Percentiles rank a stretch among this genome's conserved stretches.
Evolutionary conservation across 306 rosid species (phyloP).

Genomic region (Myrica gale): DNA sequence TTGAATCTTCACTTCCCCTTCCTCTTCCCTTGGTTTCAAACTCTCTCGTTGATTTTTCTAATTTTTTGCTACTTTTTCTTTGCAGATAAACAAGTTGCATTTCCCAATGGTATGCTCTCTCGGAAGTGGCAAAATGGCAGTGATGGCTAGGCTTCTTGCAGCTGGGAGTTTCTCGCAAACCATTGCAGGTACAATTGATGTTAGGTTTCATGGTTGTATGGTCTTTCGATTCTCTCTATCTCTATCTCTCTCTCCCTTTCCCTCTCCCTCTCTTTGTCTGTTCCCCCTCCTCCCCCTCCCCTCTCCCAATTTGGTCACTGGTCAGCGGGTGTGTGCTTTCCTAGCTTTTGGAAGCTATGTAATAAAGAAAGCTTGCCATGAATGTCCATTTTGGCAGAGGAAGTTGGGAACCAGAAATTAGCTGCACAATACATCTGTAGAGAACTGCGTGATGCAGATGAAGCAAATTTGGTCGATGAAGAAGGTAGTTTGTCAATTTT

Average conservation of each 20-base stretch:
- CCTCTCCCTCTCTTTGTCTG: not conserved
- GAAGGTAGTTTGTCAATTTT: conserved; percentile 54
- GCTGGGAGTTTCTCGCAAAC: conserved; percentile 53
- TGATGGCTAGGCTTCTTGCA: conserved; percentile 73
- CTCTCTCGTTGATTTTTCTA: not conserved
- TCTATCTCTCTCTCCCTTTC: no score
- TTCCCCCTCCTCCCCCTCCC: no score
- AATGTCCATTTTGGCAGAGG: conserved; percentile 47
- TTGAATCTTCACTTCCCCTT: not conserved
- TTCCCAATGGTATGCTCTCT: conserved; percentile 59
- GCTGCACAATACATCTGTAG: conserved; percentile 61
- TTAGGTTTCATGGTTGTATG: not conserved
- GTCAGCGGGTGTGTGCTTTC: no score
- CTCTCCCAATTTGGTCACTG: no score
- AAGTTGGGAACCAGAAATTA: conserved; percentile 50
- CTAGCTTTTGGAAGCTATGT: no score
- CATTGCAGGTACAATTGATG: conserved; percentile 45
- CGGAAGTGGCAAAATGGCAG: conserved; percentile 83
- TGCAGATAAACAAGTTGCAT: conserved; percentile 9
- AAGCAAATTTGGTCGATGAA: conserved; percentile 81
- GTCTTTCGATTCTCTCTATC: not conserved
- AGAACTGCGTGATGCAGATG: conserved; percentile 74
- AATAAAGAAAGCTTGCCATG: no score
- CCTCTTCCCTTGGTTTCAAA: not conserved
- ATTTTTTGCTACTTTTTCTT: not conserved